Evolutionary conservation across 805 yeast genomes (phyloP), one percentile per base, ranked within the genome.

Genomic region (Schizosaccharomyces octosporus): DNA sequence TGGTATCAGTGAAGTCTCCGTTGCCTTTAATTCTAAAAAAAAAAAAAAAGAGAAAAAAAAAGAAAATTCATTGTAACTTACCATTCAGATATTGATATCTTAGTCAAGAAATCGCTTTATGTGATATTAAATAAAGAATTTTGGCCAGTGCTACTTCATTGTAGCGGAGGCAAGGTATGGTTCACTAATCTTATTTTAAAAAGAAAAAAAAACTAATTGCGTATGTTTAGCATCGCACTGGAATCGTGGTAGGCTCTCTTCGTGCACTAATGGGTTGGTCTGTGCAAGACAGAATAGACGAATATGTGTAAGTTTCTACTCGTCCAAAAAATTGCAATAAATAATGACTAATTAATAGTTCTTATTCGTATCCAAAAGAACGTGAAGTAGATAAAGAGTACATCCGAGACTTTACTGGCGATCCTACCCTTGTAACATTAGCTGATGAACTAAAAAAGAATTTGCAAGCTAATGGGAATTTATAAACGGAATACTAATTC

Each of bases 311-410:
- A 13, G 51, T 45, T 45, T 7, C 21, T 45, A 6, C 5, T 27
- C 3, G 27, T 27, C 27, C 27, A 27, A 27, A 27, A 27, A 27
- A 17, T 1, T 15, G 21, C 2, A 45, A 93, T 90, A 21, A 88
- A 93, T 2, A 27, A 27, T 27, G 27, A 68, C 97, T 93, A 67
- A 98, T 93, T 69, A 93, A 93, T 72, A 75, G 98, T 63, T 78
- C 90, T 67, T 93, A 88, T 74, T 95, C 97, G 6, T 84, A 84
- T 61, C 98, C 98, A 9, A 93, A 93, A 71, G 93, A 88, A 62
- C 77, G 98, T 65, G 95, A 97, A 17, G 76, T 93, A 75, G 98
- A 93, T 72, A 29, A 51, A 32, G 60, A 41, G 45, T 57, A 57
- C 36, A 36, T 57, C 13, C 48, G 45, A 21, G n/a, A 57, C 43